These are phyloP conservation scores for Pseudogymnoascus sp. DNA, from an alignment of 2,329 filamentous ascomycete genomes.

Conservation along the genomic window DNA sequence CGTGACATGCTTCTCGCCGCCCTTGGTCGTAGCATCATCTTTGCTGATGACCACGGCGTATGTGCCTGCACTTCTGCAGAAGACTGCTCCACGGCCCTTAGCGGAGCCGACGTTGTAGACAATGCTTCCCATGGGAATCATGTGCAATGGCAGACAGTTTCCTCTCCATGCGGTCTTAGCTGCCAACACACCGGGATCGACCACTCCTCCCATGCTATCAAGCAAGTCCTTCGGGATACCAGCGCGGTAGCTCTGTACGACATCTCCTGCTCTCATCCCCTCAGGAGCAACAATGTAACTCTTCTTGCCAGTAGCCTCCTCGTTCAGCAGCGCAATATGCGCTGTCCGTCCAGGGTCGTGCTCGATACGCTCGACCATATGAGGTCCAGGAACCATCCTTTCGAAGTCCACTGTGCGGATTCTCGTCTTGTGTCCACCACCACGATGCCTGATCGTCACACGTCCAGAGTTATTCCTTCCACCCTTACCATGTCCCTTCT, in stretches of 20 bases:
- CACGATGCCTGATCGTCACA: conserved; percentile 84
- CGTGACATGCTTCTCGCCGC: conserved; percentile 70
- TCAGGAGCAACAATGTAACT: conserved; percentile 95
- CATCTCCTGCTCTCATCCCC: conserved; percentile 84
- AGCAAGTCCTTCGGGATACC: conserved; percentile 85
- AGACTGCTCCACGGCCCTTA: conserved; percentile 69
- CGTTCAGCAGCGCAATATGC: conserved; percentile 82
- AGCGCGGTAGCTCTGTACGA: conserved; percentile 83
- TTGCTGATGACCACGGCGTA: conserved; percentile 85
- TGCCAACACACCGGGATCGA: conserved; percentile 93
- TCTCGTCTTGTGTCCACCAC: conserved; percentile 85
- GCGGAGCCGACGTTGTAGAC: conserved; percentile 84
- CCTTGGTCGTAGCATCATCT: conserved; percentile 64
- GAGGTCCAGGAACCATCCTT: conserved; percentile 70
- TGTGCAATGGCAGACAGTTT: conserved; percentile 90
- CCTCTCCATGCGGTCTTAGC: conserved; percentile 90
- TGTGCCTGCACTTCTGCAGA: conserved; percentile 92
- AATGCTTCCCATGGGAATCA: conserved; percentile 91
- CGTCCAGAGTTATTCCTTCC: conserved; percentile 83
- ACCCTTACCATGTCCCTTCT: conserved; percentile 88
- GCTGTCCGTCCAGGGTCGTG: conserved; percentile 91
- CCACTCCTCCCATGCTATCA: conserved; percentile 82
- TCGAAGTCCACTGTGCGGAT: conserved; percentile 89
- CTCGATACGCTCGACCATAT: conserved; percentile 88
- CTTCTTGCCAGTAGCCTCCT: conserved; percentile 65